Base-by-base conservation (phyloP, 1,284 basidiomycete genomes). In the Termitomyces sp. region DNA sequence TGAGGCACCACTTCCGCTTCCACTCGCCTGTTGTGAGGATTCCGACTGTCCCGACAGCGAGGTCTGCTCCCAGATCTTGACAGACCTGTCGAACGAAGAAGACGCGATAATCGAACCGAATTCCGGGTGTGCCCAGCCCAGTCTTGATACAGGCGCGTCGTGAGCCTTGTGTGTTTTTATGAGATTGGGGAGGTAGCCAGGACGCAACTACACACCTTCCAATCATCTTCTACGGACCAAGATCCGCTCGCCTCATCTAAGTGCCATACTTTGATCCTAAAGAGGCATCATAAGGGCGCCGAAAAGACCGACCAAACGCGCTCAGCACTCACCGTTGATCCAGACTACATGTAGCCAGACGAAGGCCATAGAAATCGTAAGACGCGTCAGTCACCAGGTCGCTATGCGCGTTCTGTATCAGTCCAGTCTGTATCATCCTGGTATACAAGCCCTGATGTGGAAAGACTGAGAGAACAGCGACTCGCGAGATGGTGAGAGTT, bases 111-210 rank as follows among this genome's bases (percentile, higher is more conserved):
- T 79, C 1, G 83, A 81, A 9, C 92, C 93, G 58, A 92, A 93
- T 66, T 93, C 84, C 5, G 93, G 92, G 64, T 94, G 91, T 1
- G 91, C 90, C 86, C 92, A 96, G 50, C 80, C 81, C n/a, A 95
- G 62, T 66, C 81, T 85, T 7, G 91, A 81, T 37, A 94, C 76
- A 0, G 92, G 83, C 9, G 92, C 92, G 62, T 93, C 91, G 67
- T 95, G 93, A 13, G 93, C 93, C 90, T 94, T 18, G 21, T 24
- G 21, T 24, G 21, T 9, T 33, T 35, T 39, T 42, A n/a, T 35
- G 13, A 33, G 18, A 41, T 24, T 31, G 3, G 2, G 3, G 46
- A 35, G 7, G 21, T 49, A 38, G 26, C 24, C 21, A 34, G 40
- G 16, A 18, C 44, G 5, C 35, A 4, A 35, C 34, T 46, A 62